These are phyloP conservation scores for Pseudogymnoascus sp. DNA, from an alignment of 2,329 filamentous ascomycete genomes.

Conservation along the genomic window DNA sequence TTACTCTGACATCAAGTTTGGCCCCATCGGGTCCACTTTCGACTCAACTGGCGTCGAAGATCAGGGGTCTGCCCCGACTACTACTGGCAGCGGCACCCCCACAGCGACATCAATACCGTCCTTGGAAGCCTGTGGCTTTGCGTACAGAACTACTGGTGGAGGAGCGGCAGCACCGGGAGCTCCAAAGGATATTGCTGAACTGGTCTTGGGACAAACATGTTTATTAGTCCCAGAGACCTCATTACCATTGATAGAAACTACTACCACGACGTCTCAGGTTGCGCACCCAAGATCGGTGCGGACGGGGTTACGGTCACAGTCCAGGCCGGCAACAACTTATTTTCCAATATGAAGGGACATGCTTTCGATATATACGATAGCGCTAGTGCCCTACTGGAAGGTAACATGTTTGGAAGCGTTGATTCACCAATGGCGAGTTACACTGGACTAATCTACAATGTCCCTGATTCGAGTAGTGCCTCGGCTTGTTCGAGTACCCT, in stretches of 20 bases:
- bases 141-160: neutral
- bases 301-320: conserved; percentile 30
- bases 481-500: neutral
- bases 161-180: no score
- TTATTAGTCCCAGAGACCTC: conserved; percentile 34
- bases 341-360: conserved; percentile 37
- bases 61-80: neutral
- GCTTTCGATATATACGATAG: conserved; percentile 36
- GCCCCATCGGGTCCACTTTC: conserved; percentile 20
- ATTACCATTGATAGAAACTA: conserved; percentile 40
- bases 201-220: conserved; percentile 29
- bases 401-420: conserved; percentile 39
- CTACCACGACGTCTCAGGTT: conserved; percentile 39
- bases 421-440: conserved; percentile 27
- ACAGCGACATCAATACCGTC: neutral
- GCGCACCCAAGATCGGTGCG: conserved; percentile 37
- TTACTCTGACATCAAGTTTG: conserved; percentile 29
- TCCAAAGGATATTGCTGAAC: no score
- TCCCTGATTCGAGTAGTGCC: conserved; percentile 16
- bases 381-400: conserved; percentile 35
- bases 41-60: neutral
- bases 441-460: conserved; percentile 14
- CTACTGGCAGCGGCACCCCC: neutral
- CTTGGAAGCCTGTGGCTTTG: neutral
- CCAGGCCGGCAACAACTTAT: conserved; percentile 40